Evolutionary conservation across 148 eudicot species (phyloP), one percentile per base, ranked within the genome.

Genomic region (Vaccinium vitisidaea): DNA sequence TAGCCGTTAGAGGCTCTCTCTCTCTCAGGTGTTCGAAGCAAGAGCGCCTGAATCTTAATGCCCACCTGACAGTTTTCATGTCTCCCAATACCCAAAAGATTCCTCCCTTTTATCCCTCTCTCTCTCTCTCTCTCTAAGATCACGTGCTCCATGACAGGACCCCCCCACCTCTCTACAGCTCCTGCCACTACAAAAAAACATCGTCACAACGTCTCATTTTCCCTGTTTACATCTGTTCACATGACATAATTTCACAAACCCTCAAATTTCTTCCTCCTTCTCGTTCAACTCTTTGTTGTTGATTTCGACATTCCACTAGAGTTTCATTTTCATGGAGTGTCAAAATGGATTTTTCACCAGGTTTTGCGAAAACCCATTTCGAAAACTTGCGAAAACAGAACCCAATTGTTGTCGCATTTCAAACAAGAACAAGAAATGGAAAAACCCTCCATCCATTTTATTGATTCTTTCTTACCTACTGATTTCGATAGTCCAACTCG

Each of bases 1-100:
- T 93, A 93, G 95, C 95, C 95, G 95, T 93, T 93, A 78, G 46
- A 82, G 85, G 74, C 80, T 79, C 46, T 43, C 46, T 70, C 5
- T 36, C 39, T 71, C 23, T 43, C 46, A 43, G 19, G 49, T 21
- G 46, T 8, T 56, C 11, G 53, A 19, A 32, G 70, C 0, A 77
- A 83, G 89, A 86, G 89, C 88, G 90, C 88, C 87, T 81, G 89
- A 54, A 73, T 69, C 74, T 83, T 43, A 48, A 21, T 83, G 80
- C 80, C 59, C 85, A n/a, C 77, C 91, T 92, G 92, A 89, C 93
- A 87, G 5, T 86, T 69, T 86, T 87, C 84, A 75, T 86, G 63
- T 84, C 83, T 88, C 79, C 85, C 88, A 84, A 81, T 23, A 74
- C 27, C 69, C 84, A 74, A 70, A 85, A 86, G 88, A 58, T 86